These are phyloP conservation scores for Priceomyces medius DNA, from an alignment of 805 yeast genomes.

Conservation along the genomic window DNA sequence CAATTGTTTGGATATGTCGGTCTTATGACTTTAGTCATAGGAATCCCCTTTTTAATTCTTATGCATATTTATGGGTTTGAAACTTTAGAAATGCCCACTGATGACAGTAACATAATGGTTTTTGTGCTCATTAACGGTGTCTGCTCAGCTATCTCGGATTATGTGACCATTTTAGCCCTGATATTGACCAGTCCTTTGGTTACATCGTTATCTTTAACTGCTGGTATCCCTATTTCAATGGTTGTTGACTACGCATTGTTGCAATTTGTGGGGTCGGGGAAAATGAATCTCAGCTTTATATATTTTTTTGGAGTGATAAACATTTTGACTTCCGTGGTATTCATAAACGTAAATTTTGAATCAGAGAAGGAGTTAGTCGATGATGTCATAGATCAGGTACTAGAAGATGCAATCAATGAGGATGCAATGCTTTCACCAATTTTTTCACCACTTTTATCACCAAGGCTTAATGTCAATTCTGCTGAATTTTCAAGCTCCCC, in stretches of 20 bases:
- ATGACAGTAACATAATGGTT: slow-evolving; percentile 28
- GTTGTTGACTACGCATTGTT: slow-evolving; percentile 45
- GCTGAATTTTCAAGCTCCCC: too few species aligned
- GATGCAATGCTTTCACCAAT: slow-evolving; percentile 49
- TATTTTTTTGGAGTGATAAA: slow-evolving; percentile 49
- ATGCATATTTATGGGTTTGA: slow-evolving; percentile 42
- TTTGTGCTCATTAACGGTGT: slow-evolving; percentile 42
- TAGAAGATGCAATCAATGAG: slow-evolving; percentile 46
- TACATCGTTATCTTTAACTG: slow-evolving; percentile 50
- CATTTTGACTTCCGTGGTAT: slow-evolving; percentile 45
- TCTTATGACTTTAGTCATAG: slow-evolving; percentile 35
- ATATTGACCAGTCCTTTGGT: slow-evolving; percentile 54
- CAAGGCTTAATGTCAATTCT: too few species aligned
- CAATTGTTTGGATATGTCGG: slow-evolving; percentile 50
- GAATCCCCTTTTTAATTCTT: slow-evolving; percentile 38
- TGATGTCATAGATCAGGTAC: slow-evolving; percentile 47
- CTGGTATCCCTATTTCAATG: slow-evolving; percentile 53
- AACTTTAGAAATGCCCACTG: slow-evolving; percentile 44
- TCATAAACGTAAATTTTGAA: slow-evolving; percentile 43
- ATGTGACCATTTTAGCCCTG: slow-evolving; percentile 49
- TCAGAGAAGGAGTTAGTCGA: slow-evolving; percentile 46
- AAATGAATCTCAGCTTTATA: slow-evolving; percentile 21
- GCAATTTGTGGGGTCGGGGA: slow-evolving; percentile 17
- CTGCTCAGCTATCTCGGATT: slow-evolving; percentile 50
- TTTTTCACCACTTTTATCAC: slow-evolving; percentile 41